Evolutionary conservation across 805 yeast species (phyloP).

Genomic region (Wickerhamiella musiphila): DNA sequence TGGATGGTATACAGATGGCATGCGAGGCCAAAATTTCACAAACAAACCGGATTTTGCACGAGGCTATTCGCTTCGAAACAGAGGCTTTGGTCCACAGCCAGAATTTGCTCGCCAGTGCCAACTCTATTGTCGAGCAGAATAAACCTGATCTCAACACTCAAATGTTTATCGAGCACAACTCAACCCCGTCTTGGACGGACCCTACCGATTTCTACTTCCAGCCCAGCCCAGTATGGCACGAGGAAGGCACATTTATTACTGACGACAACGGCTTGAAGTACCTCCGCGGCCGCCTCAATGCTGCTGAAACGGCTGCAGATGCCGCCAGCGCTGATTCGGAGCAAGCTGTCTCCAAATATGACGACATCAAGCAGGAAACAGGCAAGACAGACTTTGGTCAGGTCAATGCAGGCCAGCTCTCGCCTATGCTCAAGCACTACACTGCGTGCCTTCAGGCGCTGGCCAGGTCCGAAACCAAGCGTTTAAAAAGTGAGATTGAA

Average conservation of each 20-base stretch:
- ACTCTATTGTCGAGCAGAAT: conserved; percentile 47
- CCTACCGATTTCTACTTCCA: conserved; percentile 72
- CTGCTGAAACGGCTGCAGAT: conserved; percentile 24
- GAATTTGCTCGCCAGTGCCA: conserved; percentile 32
- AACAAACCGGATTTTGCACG: conserved; percentile 48
- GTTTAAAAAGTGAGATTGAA: conserved; percentile 69
- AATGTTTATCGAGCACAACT: conserved; percentile 86
- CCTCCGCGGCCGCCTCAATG: conserved; percentile 22
- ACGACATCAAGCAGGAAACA: conserved; percentile 16
- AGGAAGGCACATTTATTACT: conserved; percentile 57
- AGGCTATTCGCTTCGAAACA: conserved; percentile 47
- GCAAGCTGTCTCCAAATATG: conserved; percentile 23
- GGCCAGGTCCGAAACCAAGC: conserved; percentile 51
- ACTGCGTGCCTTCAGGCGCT: conserved; percentile 40
- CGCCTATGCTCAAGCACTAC: conserved; percentile 31
- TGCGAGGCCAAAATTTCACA: conserved; percentile 63
- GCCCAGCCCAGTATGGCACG: conserved; percentile 94
- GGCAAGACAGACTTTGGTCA: conserved; percentile 20
- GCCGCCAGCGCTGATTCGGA: conserved; percentile 9
- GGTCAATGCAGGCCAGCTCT: conserved; percentile 7
- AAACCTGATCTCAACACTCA: conserved; percentile 59
- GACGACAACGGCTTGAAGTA: conserved; percentile 25
- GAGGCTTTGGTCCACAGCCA: conserved; percentile 29
- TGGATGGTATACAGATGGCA: conserved; percentile 69
- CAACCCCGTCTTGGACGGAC: conserved; percentile 55